Base-by-base conservation (phyloP, 2,329 filamentous ascomycete genomes). In the Exophiala xenobiotica region DNA sequence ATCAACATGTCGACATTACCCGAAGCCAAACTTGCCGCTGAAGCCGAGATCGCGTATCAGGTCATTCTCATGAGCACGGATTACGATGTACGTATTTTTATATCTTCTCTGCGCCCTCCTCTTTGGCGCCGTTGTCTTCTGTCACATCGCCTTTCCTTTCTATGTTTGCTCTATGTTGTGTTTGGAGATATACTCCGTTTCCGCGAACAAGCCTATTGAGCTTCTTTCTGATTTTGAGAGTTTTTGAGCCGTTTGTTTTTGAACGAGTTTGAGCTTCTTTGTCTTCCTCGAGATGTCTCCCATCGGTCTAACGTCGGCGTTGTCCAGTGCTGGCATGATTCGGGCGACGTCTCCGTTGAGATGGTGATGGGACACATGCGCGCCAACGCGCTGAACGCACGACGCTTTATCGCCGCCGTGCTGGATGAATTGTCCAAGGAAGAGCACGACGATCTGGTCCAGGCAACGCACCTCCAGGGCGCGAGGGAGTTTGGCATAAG, bases 51-150 rank as follows among this genome's bases (percentile, higher is more conserved):
- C 63, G 87, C 87, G 27, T 97, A 97, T 73, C 90, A 95, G 76
- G 95, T 96, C 82, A 95, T 99, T 66, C 96, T 92, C 78, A 99
- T 99, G 93, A 89, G 90, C 26, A 99, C 93, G 22, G 93, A 99
- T 76, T 99, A 99, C 71, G 93, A 99, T 51, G 55, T 55, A 53
- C 14, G 55, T 58, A 8, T 22, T 7, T 6, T 24, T 19, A n/a
- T 22, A 39, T n/a, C 26, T 23, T n/a, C 20, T 14, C 6, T 20
- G n/a, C n/a, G n/a, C n/a, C n/a, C n/a, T n/a, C n/a, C n/a, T n/a
- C n/a, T n/a, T n/a, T n/a, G n/a, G n/a, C n/a, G n/a, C n/a, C n/a
- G n/a, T n/a, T n/a, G n/a, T n/a, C n/a, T n/a, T n/a, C n/a, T n/a
- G n/a, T n/a, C n/a, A n/a, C n/a, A n/a, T n/a, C n/a, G n/a, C n/a